These are phyloP conservation scores for Aspergillus hiratsukae DNA, from an alignment of 2,329 filamentous ascomycete genomes.

Conservation along the genomic window DNA sequence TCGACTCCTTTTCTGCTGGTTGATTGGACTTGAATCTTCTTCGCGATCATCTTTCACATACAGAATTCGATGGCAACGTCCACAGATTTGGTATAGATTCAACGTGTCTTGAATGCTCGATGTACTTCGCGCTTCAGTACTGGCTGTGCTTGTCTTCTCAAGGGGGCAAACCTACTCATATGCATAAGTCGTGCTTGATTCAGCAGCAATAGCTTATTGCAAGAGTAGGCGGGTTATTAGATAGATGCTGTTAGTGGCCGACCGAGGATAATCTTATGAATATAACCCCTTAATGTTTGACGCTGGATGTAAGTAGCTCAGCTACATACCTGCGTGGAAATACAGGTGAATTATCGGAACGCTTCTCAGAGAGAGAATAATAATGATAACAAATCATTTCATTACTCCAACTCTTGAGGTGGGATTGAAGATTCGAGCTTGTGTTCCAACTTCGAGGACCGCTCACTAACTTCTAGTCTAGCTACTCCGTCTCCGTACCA, in stretches of 20 bases:
- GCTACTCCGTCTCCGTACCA: not conserved
- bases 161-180: not conserved
- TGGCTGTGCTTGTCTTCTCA: not conserved
- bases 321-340: not conserved
- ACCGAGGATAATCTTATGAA: not conserved
- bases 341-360: not conserved
- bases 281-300: not conserved
- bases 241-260: not conserved
- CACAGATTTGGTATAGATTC: not conserved
- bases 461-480: not conserved
- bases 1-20: not conserved
- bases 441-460: not conserved
- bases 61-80: not conserved
- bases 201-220: not conserved
- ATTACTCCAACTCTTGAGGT: not conserved
- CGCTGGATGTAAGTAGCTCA: not conserved
- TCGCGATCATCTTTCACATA: not conserved
- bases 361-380: not conserved
- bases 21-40: not conserved
- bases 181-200: not conserved
- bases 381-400: not conserved
- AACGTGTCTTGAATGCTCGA: not conserved
- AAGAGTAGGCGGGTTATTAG: not conserved
- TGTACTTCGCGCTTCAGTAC: not conserved
- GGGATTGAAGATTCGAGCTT: not conserved